Percentiles rank a stretch among this genome's conserved stretches.
phyloP scores from a whole-genome alignment of 164 flowering plant genomes.

The Umbellularia californica region DNA sequence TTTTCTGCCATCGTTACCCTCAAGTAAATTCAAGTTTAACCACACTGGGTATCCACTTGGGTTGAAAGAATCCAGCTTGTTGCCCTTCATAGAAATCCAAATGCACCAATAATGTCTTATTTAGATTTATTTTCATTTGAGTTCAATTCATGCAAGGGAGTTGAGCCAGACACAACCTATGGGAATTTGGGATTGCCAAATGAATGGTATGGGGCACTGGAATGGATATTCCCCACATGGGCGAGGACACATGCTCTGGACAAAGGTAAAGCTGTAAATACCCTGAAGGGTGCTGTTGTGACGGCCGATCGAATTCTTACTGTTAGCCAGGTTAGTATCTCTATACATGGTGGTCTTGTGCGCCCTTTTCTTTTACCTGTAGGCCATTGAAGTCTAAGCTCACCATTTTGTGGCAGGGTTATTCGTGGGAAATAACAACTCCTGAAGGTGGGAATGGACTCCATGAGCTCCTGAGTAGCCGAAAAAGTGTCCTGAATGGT shows the following conservation, averaged over 20 bases:
- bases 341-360: not conserved
- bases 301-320: slow-evolving; percentile 85
- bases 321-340: slow-evolving; percentile 73
- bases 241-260: slow-evolving; percentile 97
- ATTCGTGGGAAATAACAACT: slow-evolving; percentile 95
- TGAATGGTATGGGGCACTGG: slow-evolving; percentile 90
- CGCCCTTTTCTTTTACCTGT: not conserved
- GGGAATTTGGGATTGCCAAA: slow-evolving; percentile 72
- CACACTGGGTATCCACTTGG: not conserved
- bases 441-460: slow-evolving; percentile 92
- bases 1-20: not conserved
- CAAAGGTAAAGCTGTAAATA: slow-evolving; percentile 96
- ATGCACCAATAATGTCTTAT: not conserved
- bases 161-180: slow-evolving; percentile 78
- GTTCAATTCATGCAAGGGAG: slow-evolving; percentile 58
- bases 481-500: slow-evolving; percentile 77
- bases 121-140: not conserved
- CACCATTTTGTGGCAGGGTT: slow-evolving; percentile 52
- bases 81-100: not conserved
- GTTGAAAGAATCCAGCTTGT: not conserved
- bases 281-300: slow-evolving; percentile 89
- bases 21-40: not conserved
- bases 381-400: not conserved
- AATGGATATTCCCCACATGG: slow-evolving; percentile 96
- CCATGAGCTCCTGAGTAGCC: slow-evolving; percentile 59